A percentile compares a stretch with the other conserved stretches of the same genome.
Conservation (phyloP, 2,329 filamentous ascomycete genomes). For the Colletotrichum scovillei region DNA sequence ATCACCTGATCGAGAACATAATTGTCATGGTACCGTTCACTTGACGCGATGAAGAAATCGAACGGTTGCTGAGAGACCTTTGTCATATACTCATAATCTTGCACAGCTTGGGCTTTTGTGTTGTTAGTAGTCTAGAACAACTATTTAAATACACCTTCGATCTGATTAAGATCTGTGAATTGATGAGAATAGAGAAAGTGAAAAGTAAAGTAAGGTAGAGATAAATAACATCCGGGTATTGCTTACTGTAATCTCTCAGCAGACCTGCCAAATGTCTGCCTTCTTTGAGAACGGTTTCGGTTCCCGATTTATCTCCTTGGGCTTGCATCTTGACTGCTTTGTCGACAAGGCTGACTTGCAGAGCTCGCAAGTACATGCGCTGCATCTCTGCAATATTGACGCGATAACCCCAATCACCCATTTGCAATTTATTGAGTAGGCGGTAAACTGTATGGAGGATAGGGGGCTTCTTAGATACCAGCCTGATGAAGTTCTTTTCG, state of each 20-base stretch:
- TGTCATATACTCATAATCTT: not conserved
- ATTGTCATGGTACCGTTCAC: not conserved
- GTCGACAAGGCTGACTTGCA: not conserved
- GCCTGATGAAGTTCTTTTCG: not conserved
- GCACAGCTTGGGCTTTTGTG: not conserved
- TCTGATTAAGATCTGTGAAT: no score
- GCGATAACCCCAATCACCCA: not conserved
- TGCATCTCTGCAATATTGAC: not conserved
- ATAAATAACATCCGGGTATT: no score
- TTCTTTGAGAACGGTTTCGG: no score
- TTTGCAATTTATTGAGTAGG: not conserved
- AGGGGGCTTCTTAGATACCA: not conserved
- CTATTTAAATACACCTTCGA: no score
- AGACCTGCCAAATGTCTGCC: no score
- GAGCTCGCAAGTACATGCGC: not conserved
- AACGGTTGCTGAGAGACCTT: not conserved
- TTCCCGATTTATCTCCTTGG: no score
- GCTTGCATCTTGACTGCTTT: not conserved
- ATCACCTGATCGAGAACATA: not conserved
- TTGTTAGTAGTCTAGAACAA: not conserved
- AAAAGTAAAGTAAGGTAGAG: no score
- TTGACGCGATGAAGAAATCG: not conserved
- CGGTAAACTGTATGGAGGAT: not conserved
- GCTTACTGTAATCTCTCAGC: no score
- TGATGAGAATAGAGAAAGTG: no score